A percentile compares a stretch with the other conserved stretches of the same genome.
Conservation (phyloP, 192 early-diverging fungal genomes). For the Coemansia sp. region DNA sequence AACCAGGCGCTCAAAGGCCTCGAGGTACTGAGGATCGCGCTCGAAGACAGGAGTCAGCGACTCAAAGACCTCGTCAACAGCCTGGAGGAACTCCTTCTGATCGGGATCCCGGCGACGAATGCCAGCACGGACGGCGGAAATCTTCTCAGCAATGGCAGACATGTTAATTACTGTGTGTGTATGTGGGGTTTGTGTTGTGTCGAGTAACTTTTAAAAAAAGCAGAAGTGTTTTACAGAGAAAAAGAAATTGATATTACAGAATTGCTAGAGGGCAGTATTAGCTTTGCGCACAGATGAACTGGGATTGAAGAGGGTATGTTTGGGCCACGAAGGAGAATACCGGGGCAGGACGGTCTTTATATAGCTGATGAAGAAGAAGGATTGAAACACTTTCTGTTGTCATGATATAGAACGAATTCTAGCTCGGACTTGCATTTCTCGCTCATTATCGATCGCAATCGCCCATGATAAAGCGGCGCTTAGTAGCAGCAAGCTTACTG, state of each 20-base stretch:
- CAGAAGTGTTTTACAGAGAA: neutral
- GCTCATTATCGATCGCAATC: no score
- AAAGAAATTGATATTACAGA: neutral
- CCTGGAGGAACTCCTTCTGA: constrained; percentile 54
- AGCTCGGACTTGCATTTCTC: no score
- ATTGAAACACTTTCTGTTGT: no score
- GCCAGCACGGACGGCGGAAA: constrained; percentile 30
- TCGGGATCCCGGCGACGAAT: constrained; percentile 45
- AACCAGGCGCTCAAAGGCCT: constrained; percentile 50
- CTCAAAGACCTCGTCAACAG: constrained; percentile 53
- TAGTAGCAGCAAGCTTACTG: no score
- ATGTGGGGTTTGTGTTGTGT: no score
- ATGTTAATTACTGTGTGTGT: constrained; percentile 10
- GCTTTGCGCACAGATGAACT: no score
- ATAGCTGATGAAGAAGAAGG: no score
- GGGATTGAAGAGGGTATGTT: no score
- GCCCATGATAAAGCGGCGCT: no score
- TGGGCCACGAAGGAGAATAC: neutral
- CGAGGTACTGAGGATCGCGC: constrained; percentile 48
- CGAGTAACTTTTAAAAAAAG: neutral
- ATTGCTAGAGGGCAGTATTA: neutral
- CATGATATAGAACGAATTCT: no score
- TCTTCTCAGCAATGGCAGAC: constrained; percentile 40
- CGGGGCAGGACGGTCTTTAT: constrained; percentile 3
- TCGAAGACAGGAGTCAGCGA: constrained; percentile 52